phyloP scores from a whole-genome alignment of 1,284 basidiomycete genomes.

The Trametes hirsuta region DNA sequence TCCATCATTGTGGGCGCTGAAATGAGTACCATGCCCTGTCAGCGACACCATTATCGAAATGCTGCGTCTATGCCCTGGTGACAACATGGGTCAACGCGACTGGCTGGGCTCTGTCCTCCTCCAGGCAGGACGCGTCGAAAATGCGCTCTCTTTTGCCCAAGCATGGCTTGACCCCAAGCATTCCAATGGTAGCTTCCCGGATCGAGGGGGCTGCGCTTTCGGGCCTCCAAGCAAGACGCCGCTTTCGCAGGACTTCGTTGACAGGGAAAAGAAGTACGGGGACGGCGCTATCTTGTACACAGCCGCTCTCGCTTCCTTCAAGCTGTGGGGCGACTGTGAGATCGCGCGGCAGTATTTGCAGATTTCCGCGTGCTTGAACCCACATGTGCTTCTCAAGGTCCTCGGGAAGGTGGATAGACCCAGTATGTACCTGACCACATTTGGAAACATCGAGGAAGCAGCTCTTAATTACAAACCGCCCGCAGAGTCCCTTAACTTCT shows the following conservation, averaged over 20 bases:
- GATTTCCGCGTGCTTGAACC: slow-evolving; percentile 39
- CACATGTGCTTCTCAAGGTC: slow-evolving; percentile 42
- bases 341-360: slow-evolving; percentile 44
- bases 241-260: slow-evolving; percentile 20
- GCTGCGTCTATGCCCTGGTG: slow-evolving; percentile 40
- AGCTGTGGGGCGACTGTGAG: slow-evolving; percentile 42
- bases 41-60: slow-evolving; percentile 44
- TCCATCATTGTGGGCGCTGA: background rate
- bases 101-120: slow-evolving; percentile 39
- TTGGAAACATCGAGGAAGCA: background rate
- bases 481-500: slow-evolving; percentile 37
- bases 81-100: slow-evolving; percentile 38
- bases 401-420: slow-evolving; percentile 40
- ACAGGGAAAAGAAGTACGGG: slow-evolving; percentile 22
- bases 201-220: slow-evolving; percentile 36
- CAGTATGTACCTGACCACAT: slow-evolving; percentile 32
- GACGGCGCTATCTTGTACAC: slow-evolving; percentile 37
- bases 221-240: slow-evolving; percentile 22
- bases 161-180: slow-evolving; percentile 28
- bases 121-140: slow-evolving; percentile 28
- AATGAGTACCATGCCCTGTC: background rate
- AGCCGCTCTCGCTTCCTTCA: slow-evolving; percentile 46
- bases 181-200: slow-evolving; percentile 5
- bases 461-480: background rate
- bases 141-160: slow-evolving; percentile 40